These are phyloP conservation scores for Brassica rapa DNA, from an alignment of 345 rosid genomes.

Conservation along the genomic window DNA sequence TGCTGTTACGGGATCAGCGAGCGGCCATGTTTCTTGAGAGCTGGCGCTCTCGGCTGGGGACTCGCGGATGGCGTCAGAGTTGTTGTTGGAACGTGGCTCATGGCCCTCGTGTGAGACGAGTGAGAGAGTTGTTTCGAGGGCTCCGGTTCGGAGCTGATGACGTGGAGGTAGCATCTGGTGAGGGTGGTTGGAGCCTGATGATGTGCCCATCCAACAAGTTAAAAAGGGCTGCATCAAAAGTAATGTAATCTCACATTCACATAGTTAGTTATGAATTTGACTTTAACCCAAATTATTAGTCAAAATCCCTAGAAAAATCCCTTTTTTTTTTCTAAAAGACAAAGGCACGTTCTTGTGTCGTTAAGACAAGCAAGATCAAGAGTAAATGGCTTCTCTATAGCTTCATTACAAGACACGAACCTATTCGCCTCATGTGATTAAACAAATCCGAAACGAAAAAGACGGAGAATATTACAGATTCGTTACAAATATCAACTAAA, in stretches of 20 bases:
- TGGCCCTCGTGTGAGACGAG: constrained; percentile 41
- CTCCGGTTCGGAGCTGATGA: constrained; percentile 59
- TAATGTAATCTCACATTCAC: neutral
- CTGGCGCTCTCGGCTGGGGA: constrained; percentile 97
- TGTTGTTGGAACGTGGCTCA: constrained; percentile 55
- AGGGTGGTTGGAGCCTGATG: constrained; percentile 80
- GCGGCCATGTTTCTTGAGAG: constrained; percentile 91
- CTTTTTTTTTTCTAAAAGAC: neutral
- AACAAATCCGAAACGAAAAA: neutral
- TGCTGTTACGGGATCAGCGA: constrained; percentile 20
- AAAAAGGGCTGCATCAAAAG: constrained; percentile 17
- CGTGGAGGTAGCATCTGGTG: constrained; percentile 92
- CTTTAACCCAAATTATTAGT: constrained; percentile 1
- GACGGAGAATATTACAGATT: neutral
- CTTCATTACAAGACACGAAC: neutral
- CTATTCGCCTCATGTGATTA: neutral
- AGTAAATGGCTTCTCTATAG: neutral
- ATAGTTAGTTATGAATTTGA: neutral
- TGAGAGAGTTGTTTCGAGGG: constrained; percentile 34
- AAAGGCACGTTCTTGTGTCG: neutral
- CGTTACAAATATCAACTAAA: neutral
- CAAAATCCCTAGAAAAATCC: constrained; percentile 26
- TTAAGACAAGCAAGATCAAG: neutral
- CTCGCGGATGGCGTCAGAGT: constrained; percentile 59
- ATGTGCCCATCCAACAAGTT: constrained; percentile 64